Evolutionary conservation across 768 basidiomycete genomes (phyloP).

Genomic region (Amanita thiersii): DNA sequence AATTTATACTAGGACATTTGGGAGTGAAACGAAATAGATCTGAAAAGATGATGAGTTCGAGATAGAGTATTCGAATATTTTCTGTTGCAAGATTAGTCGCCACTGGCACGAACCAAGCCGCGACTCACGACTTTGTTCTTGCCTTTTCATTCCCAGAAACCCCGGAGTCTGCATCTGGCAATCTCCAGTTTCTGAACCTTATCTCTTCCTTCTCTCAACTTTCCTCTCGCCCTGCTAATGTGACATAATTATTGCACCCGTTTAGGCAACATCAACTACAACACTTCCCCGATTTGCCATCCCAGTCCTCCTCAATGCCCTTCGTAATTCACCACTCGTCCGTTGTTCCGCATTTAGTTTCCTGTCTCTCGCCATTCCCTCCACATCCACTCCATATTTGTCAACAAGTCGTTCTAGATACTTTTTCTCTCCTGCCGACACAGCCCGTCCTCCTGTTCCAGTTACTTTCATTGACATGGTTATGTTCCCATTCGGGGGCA

Average conservation of each 20-base stretch:
- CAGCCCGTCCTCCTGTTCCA: conserved; percentile 43
- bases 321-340: conserved; percentile 69
- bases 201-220: conserved; percentile 23
- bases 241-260: conserved; percentile 6
- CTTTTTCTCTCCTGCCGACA: conserved; percentile 60
- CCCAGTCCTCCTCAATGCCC: conserved; percentile 53
- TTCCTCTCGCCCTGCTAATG: conserved; percentile 6
- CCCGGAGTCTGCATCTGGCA: neutral
- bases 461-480: conserved; percentile 32
- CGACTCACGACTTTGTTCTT: too few species aligned
- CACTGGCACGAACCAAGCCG: conserved; percentile 2
- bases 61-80: too few species aligned
- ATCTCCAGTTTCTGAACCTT: conserved; percentile 18
- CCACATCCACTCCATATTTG: conserved; percentile 65
- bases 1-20: conserved; percentile 26
- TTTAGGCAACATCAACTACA: conserved; percentile 9
- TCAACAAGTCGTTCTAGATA: conserved; percentile 61
- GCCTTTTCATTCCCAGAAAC: too few species aligned
- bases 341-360: conserved; percentile 78
- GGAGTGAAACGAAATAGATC: conserved; percentile 17
- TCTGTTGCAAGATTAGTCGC: too few species aligned
- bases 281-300: conserved; percentile 15
- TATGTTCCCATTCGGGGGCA: conserved; percentile 13
- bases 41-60: too few species aligned
- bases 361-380: conserved; percentile 72